Evolutionary conservation across 129 eudicot species (phyloP).

Genomic region (Dittrichia graveolens): DNA sequence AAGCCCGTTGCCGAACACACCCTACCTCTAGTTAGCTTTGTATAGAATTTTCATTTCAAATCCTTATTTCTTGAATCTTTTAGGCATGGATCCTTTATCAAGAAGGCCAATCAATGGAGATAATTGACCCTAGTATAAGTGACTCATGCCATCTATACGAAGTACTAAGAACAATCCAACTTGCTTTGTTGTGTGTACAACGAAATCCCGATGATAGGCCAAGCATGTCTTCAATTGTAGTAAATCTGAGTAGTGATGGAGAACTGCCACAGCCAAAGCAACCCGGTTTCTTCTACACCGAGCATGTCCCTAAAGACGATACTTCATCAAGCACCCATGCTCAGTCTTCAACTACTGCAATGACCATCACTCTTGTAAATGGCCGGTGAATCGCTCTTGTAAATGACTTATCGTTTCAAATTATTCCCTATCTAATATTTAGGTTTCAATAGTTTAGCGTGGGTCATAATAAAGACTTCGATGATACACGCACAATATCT

Average conservation of each 20-base stretch:
- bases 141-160: slow-evolving; percentile 34
- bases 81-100: slow-evolving; percentile 54
- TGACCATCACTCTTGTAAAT: slow-evolving; percentile 36
- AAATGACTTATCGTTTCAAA: too few species aligned
- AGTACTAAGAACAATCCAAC: slow-evolving; percentile 44
- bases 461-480: too few species aligned
- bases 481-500: too few species aligned
- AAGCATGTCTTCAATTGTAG: slow-evolving; percentile 47
- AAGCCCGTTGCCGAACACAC: too few species aligned
- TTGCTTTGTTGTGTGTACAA: slow-evolving; percentile 54
- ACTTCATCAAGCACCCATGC: slow-evolving; percentile 28
- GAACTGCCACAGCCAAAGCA: slow-evolving; percentile 43
- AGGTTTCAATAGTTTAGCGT: too few species aligned
- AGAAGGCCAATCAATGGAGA: slow-evolving; percentile 47
- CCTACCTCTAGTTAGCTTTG: background rate
- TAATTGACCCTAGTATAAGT: slow-evolving; percentile 32
- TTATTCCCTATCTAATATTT: too few species aligned
- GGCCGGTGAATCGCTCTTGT: slow-evolving; percentile 20
- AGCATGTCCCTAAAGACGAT: slow-evolving; percentile 37
- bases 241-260: slow-evolving; percentile 42
- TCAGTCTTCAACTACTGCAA: slow-evolving; percentile 20
- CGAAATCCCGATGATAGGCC: slow-evolving; percentile 54
- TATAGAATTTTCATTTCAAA: background rate
- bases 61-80: background rate
- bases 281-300: slow-evolving; percentile 54